A percentile compares a stretch with the other conserved stretches of the same genome.
These are phyloP conservation scores for Wickerhamiella slavikovae DNA, from an alignment of 805 yeast species.

Conservation along the genomic window DNA sequence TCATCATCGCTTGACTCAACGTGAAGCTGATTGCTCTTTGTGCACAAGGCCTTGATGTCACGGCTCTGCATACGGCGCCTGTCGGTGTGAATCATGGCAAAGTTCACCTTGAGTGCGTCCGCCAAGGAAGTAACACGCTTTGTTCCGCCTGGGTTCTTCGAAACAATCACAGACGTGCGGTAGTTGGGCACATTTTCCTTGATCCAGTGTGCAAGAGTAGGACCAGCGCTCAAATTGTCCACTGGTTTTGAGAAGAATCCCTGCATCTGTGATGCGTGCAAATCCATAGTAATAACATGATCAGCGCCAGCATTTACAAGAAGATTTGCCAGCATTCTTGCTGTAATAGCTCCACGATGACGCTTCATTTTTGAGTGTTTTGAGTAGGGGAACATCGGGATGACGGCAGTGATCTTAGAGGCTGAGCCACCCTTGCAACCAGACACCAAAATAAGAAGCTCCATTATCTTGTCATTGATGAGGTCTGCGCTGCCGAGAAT, in stretches of 20 bases:
- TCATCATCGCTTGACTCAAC: conserved; percentile 7
- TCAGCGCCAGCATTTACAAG: conserved; percentile 98
- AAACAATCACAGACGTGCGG: conserved; percentile 79
- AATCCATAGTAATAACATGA: conserved; percentile 93
- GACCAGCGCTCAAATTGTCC: conserved; percentile 90
- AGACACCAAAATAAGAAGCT: conserved; percentile 70
- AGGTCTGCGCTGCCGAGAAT: conserved; percentile 82
- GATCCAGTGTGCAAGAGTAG: conserved; percentile 91
- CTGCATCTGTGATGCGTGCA: conserved; percentile 95
- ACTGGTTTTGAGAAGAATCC: conserved; percentile 96
- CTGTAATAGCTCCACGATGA: conserved; percentile 97
- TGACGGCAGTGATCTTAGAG: conserved; percentile 87
- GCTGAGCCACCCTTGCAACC: conserved; percentile 98
- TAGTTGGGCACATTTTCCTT: conserved; percentile 73
- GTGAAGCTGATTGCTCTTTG: conserved; percentile 10
- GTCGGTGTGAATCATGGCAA: conserved; percentile 98
- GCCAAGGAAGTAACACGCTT: conserved; percentile 95
- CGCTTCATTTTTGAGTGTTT: conserved; percentile 97
- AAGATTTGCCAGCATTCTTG: conserved; percentile 87
- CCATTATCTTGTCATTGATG: conserved; percentile 89
- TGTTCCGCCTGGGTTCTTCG: conserved; percentile 99
- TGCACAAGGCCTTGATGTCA: conserved; percentile 13
- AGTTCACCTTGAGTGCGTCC: conserved; percentile 86
- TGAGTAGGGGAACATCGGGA: conserved; percentile 95
- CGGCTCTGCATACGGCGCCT: conserved; percentile 69